These are phyloP conservation scores for Fusarium luffae DNA, from an alignment of 2,329 filamentous ascomycete genomes.

Conservation along the genomic window DNA sequence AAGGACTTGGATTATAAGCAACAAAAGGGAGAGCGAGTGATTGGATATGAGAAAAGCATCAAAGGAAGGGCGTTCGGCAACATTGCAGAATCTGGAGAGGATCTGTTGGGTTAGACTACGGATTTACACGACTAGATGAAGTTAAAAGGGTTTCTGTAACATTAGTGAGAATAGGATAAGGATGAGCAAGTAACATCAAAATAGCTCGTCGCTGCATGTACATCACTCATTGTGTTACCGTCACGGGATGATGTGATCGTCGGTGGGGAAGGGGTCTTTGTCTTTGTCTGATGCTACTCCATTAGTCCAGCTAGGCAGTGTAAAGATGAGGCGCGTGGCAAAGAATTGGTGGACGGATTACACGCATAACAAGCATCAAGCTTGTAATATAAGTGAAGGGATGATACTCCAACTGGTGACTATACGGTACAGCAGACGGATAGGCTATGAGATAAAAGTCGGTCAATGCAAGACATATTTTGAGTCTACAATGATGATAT, in stretches of 20 bases:
- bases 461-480: conserved; percentile 32
- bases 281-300: not conserved
- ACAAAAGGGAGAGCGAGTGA: not conserved
- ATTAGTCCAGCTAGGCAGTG: not conserved
- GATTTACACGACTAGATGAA: conserved; percentile 10
- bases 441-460: conserved; percentile 16
- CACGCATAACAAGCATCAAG: conserved; percentile 30
- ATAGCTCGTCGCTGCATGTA: conserved; percentile 13
- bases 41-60: not conserved
- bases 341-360: conserved; percentile 13
- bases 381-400: conserved; percentile 9
- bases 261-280: conserved; percentile 31
- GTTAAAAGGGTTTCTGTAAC: conserved; percentile 9
- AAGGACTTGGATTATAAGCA: conserved; percentile 62
- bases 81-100: conserved; percentile 10
- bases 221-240: not conserved
- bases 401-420: not conserved
- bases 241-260: conserved; percentile 32
- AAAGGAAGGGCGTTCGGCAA: conserved; percentile 7
- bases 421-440: not conserved
- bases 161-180: not conserved
- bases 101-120: conserved; percentile 1
- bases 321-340: conserved; percentile 33
- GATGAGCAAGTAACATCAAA: not conserved
- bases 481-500: not conserved